Percentiles rank a stretch among this genome's conserved stretches.
phyloP scores from a whole-genome alignment of 306 rosid species.

The Begonia peltatifolia region DNA sequence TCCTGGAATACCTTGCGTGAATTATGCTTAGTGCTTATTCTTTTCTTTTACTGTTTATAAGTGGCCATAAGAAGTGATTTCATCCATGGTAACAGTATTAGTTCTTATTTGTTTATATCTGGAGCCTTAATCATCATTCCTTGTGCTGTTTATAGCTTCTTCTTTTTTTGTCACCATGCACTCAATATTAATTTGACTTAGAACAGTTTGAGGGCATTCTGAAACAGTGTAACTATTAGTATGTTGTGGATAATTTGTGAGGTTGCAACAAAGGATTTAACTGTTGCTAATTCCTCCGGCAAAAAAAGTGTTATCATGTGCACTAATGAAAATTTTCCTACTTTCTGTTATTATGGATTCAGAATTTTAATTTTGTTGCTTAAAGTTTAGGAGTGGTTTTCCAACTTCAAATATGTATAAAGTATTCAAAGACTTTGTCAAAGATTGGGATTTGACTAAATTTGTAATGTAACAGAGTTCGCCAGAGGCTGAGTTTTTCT shows the following conservation, averaged over 20 bases:
- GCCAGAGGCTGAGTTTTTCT: constrained; percentile 75
- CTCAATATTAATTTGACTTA: too few species aligned
- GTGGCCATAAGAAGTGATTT: constrained; percentile 7
- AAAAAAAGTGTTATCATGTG: too few species aligned
- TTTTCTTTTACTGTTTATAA: constrained; percentile 1
- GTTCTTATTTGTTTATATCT: background rate
- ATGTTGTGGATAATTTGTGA: too few species aligned
- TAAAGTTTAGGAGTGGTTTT: background rate
- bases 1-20: constrained; percentile 10
- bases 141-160: background rate
- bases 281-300: too few species aligned
- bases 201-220: too few species aligned
- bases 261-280: too few species aligned
- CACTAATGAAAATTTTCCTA: too few species aligned
- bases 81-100: background rate
- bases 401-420: background rate
- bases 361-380: background rate
- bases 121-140: background rate
- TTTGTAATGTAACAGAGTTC: constrained; percentile 40
- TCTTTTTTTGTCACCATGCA: background rate
- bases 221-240: too few species aligned
- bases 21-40: constrained; percentile 16
- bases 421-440: background rate
- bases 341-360: background rate
- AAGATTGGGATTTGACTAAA: constrained; percentile 10